Evolutionary conservation across 2,329 filamentous ascomycete genomes (phyloP).

Genomic region (Talaromyces sp.): DNA sequence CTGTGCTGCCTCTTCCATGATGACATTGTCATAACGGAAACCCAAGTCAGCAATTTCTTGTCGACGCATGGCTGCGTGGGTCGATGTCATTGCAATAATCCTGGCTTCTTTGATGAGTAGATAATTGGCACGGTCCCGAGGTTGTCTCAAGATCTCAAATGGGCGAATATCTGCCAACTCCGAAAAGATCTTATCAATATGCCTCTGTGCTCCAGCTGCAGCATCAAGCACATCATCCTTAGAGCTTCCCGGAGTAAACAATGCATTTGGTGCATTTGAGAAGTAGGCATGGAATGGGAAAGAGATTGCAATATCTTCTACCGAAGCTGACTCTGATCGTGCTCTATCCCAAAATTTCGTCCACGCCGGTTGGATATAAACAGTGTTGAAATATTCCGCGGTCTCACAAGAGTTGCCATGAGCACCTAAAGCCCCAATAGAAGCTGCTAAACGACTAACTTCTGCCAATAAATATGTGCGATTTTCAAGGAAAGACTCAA

Average conservation of each 20-base stretch:
- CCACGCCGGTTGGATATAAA: conserved; percentile 88
- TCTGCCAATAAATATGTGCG: conserved; percentile 73
- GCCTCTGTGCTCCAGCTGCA: conserved; percentile 78
- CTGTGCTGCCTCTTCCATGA: conserved; percentile 98
- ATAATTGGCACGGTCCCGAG: conserved; percentile 93
- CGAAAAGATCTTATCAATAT: conserved; percentile 85
- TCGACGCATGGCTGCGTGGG: conserved; percentile 90
- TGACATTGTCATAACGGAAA: conserved; percentile 94
- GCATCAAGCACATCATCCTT: conserved; percentile 70
- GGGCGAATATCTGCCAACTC: conserved; percentile 90
- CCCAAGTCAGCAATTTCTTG: conserved; percentile 87
- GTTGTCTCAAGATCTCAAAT: conserved; percentile 86
- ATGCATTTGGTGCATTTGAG: conserved; percentile 75
- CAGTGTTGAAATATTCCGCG: conserved; percentile 90
- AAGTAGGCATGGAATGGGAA: conserved; percentile 93
- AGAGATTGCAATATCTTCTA: conserved; percentile 61
- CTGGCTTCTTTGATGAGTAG: conserved; percentile 93
- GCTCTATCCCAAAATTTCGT: conserved; percentile 70
- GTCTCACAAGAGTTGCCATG: conserved; percentile 96
- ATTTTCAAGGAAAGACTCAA: conserved; percentile 92
- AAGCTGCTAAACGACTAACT: conserved; percentile 79
- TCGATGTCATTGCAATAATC: conserved; percentile 97
- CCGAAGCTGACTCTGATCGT: conserved; percentile 54
- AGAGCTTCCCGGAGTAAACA: conserved; percentile 67
- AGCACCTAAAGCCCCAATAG: conserved; percentile 83